These are phyloP conservation scores for Fusarium circinatum DNA, from an alignment of 2,329 filamentous ascomycete genomes.

Conservation along the genomic window DNA sequence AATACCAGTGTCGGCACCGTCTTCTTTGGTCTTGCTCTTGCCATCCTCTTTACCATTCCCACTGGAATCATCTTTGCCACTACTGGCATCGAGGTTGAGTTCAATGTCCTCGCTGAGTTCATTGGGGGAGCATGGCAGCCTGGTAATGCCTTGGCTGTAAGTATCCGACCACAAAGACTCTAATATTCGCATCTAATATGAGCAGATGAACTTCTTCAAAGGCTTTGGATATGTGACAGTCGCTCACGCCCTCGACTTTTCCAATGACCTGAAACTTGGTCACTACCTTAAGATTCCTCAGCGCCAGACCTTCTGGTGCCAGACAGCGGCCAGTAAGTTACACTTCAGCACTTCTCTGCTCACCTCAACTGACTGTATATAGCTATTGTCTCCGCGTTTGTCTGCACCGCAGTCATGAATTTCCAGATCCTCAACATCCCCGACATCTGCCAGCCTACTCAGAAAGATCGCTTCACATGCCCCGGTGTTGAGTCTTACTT, in stretches of 20 bases:
- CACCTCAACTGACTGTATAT: background rate
- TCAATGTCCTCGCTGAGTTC: conserved; percentile 60
- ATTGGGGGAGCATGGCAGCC: conserved; percentile 56
- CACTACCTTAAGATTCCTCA: conserved; percentile 59
- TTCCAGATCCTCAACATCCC: conserved; percentile 51
- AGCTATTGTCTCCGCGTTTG: conserved; percentile 49
- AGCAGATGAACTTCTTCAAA: conserved; percentile 59
- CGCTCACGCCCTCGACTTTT: conserved; percentile 51
- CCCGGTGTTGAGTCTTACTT: conserved; percentile 53
- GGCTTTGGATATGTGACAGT: conserved; percentile 53
- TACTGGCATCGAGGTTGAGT: conserved; percentile 55
- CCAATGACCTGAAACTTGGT: conserved; percentile 50
- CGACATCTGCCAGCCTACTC: conserved; percentile 50
- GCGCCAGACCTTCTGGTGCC: conserved; percentile 49
- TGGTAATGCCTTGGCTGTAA: conserved; percentile 54
- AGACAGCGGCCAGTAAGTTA: conserved; percentile 46
- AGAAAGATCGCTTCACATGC: conserved; percentile 52
- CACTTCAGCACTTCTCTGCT: fast-evolving
- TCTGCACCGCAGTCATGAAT: conserved; percentile 50
- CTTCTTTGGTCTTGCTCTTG: conserved; percentile 56
- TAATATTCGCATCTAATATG: background rate
- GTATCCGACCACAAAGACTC: fast-evolving
- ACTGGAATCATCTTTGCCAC: conserved; percentile 58
- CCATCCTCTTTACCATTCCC: conserved; percentile 56
- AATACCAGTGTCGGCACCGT: conserved; percentile 56